A percentile compares a stretch with the other conserved stretches of the same genome.
Conservation (phyloP, 352 stramenopile genomes). For the Elongisporangium prolatum region DNA sequence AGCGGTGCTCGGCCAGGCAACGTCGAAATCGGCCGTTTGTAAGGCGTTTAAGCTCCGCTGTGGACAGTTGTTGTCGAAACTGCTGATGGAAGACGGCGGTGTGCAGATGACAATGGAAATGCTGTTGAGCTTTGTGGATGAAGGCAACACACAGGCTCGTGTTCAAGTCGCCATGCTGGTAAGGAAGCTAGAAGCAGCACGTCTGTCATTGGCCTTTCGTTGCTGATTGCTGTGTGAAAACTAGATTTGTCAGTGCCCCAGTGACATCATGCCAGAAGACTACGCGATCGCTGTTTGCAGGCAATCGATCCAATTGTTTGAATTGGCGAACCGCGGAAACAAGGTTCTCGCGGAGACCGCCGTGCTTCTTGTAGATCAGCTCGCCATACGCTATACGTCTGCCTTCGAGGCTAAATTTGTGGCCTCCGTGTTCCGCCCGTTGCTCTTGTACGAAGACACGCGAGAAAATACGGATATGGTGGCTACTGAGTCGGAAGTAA, state of each 20-base stretch:
- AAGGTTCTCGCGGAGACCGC: conserved; percentile 74
- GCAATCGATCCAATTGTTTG: conserved; percentile 54
- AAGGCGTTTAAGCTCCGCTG: conserved; percentile 61
- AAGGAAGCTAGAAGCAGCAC: neutral
- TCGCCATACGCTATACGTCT: conserved; percentile 32
- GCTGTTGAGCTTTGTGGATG: conserved; percentile 65
- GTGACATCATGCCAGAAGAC: conserved; percentile 21
- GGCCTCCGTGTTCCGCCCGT: conserved; percentile 40
- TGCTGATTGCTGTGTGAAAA: neutral
- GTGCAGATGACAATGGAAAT: conserved; percentile 82
- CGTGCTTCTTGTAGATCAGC: conserved; percentile 52
- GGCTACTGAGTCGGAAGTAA: conserved; percentile 42
- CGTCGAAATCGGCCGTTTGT: conserved; percentile 5
- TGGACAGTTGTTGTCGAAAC: conserved; percentile 44
- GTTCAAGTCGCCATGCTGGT: conserved; percentile 76
- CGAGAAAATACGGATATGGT: conserved; percentile 5
- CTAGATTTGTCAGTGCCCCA: conserved; percentile 68
- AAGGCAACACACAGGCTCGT: conserved; percentile 81
- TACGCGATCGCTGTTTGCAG: conserved; percentile 46
- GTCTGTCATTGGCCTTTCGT: neutral
- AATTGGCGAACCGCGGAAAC: conserved; percentile 41
- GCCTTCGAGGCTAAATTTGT: conserved; percentile 58
- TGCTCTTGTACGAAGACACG: conserved; percentile 57
- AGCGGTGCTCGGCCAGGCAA: conserved; percentile 50
- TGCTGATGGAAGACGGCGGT: conserved; percentile 66